Conservation (phyloP, 768 basidiomycete genomes). For the Mycena galericulata region DNA sequence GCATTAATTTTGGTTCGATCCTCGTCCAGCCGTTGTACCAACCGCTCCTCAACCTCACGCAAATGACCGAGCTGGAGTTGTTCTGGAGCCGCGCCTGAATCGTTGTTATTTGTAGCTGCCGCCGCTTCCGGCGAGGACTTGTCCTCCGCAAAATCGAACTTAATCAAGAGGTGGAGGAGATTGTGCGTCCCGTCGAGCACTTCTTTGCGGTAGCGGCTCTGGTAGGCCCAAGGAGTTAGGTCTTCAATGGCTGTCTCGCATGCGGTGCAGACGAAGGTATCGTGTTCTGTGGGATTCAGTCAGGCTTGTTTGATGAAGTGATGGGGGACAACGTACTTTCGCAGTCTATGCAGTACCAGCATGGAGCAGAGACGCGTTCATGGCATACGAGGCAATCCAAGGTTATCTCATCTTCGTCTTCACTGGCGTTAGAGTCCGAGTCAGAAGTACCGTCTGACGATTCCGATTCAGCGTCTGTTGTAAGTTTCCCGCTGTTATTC, state of each 20-base stretch:
- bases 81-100: neutral
- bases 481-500: no score
- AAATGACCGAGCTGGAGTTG: neutral
- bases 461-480: no score
- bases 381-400: slow-evolving; percentile 13
- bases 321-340: neutral
- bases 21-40: neutral
- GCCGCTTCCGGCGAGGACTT: neutral
- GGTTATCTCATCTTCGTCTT: no score
- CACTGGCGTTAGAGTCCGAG: no score
- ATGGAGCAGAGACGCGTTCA: slow-evolving; percentile 13
- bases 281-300: neutral
- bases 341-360: slow-evolving; percentile 27
- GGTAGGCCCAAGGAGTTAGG: slow-evolving; percentile 4
- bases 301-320: neutral
- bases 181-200: neutral
- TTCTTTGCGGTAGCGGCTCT: neutral
- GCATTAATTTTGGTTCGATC: neutral
- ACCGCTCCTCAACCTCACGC: neutral
- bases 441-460: no score
- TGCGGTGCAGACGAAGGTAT: slow-evolving; percentile 10
- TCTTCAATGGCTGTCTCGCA: neutral
- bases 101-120: neutral
- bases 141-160: neutral
- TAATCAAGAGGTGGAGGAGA: slow-evolving; percentile 8